A percentile compares a stretch with the other conserved stretches of the same genome.
Conservation (phyloP, 148 eudicot species). For the Bassia scoparia region DNA sequence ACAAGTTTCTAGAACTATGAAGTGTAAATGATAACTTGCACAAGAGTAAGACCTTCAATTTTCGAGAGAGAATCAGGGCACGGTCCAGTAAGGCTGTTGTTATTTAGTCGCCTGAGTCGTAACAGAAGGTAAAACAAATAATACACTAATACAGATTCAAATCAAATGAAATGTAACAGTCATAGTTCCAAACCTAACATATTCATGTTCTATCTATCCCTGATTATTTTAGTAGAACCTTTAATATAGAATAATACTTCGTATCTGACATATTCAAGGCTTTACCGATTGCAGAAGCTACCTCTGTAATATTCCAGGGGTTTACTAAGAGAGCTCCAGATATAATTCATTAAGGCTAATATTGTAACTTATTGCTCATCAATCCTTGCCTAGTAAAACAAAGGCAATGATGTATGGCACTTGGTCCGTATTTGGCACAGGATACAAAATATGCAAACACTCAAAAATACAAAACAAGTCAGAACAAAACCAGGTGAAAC, state of each 20-base stretch:
- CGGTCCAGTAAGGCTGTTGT: constrained; percentile 79
- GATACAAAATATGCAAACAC: no score
- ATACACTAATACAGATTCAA: background rate
- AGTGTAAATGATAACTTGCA: constrained; percentile 48
- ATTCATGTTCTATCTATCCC: no score
- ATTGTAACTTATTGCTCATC: no score
- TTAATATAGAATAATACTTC: no score
- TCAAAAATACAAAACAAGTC: no score
- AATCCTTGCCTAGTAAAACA: no score
- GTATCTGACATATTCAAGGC: constrained; percentile 77
- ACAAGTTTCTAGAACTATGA: background rate
- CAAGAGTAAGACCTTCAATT: constrained; percentile 63
- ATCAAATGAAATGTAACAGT: background rate
- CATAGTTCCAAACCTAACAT: no score
- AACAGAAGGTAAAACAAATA: constrained; percentile 19
- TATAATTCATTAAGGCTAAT: no score
- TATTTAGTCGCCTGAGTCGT: constrained; percentile 74
- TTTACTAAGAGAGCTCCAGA: constrained; percentile 83
- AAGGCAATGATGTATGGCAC: no score
- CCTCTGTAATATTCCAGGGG: constrained; percentile 80
- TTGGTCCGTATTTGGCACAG: no score
- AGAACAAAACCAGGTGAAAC: no score
- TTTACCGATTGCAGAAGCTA: constrained; percentile 65
- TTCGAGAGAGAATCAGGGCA: constrained; percentile 54
- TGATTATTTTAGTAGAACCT: no score